Evolutionary conservation across 345 rosid genomes (phyloP), one percentile per base, ranked within the genome.

Genomic region (Eucalyptus camaldulensis): DNA sequence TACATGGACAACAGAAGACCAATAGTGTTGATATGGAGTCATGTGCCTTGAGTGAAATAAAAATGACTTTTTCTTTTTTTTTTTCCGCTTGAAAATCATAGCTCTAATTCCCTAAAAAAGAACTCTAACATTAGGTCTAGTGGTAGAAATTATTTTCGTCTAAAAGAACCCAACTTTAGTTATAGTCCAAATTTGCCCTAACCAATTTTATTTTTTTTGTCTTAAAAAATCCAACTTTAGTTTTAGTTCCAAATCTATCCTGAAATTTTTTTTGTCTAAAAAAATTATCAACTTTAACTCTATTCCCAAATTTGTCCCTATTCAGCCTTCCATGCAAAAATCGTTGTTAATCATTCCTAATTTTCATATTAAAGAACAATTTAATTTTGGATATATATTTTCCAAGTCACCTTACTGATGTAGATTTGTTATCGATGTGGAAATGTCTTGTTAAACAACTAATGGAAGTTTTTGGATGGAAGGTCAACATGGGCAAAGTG

Each of bases 261-360:
- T 58, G 1, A 58, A 5, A 13, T 6, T 29, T 13, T 13, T 62
- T 62, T 62, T 62, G 4, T 62, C 0, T 13, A 29, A 62, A 62
- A 27, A 27, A 62, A 27, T 27, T 13, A 62, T 62, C 37, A 62
- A 62, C 33, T 29, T 12, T 29, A 62, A 29, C 33, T 62, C 5
- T 62, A 62, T 62, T 62, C 17, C 72, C 17, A 29, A 13, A 62
- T 62, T 13, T 62, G 2, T 29, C 19, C 33, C 5, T 56, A 0
- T 4, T 29, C 6, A 62, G 0, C 33, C 33, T 14, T 62, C 5
- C 5, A 0, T 62, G 3, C 5, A 62, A 29, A 29, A 62, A 13
- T 62, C 0, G 3, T 0, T 13, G 33, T 29, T 62, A 12, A 62
- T 62, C 69, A 12, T 62, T 27, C 16, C 5, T 62, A 62, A 27